Percentiles rank a stretch among this genome's conserved stretches.
Conservation (phyloP, 306 rosid genomes). For the Crotalaria pallida region DNA sequence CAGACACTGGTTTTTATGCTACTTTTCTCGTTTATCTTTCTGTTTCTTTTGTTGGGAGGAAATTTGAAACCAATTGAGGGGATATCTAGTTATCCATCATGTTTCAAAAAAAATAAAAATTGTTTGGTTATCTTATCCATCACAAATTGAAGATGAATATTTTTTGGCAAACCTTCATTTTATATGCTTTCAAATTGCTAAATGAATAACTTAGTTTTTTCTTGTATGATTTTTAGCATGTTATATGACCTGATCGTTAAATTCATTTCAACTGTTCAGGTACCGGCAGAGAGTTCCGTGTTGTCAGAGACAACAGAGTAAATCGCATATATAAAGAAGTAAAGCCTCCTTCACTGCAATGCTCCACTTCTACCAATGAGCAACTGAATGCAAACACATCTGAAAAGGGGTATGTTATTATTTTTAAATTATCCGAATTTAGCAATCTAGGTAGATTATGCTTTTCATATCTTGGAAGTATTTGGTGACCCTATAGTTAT, state of each 20-base stretch:
- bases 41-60: neutral
- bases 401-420: slow-evolving; percentile 55
- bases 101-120: too few relatives aligned
- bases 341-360: slow-evolving; percentile 47
- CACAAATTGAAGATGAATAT: neutral
- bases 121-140: neutral
- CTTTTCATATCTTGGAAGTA: neutral
- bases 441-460: neutral
- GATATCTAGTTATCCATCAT: neutral
- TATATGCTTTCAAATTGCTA: neutral
- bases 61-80: neutral
- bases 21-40: neutral
- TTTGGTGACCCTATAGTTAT: too few relatives aligned
- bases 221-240: neutral
- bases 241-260: slow-evolving; percentile 19
- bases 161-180: neutral
- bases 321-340: slow-evolving; percentile 50
- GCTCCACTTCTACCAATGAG: slow-evolving; percentile 38
- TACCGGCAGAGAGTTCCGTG: slow-evolving; percentile 75
- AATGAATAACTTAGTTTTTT: neutral
- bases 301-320: slow-evolving; percentile 92
- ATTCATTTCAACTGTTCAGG: slow-evolving; percentile 42
- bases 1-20: neutral
- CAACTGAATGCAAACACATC: slow-evolving; percentile 26
- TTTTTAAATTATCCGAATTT: neutral